Percentiles rank a stretch among this genome's conserved stretches.
Conservation (phyloP, 1,139 yeast species). For the Yarrowia galli region DNA sequence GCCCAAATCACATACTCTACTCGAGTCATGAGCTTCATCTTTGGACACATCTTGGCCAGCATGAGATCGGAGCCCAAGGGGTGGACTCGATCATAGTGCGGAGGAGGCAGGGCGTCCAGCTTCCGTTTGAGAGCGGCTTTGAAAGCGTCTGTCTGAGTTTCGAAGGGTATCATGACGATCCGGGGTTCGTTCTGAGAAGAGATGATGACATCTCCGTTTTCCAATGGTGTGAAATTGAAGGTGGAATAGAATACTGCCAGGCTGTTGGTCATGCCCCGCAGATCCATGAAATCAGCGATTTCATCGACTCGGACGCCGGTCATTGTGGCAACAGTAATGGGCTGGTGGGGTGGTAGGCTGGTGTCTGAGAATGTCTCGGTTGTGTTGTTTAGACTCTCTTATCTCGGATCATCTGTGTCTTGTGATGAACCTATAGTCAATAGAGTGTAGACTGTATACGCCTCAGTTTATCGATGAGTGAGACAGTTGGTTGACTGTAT, state of each 20-base stretch:
- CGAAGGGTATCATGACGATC: neutral
- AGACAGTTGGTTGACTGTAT: too few relatives aligned
- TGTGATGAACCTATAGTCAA: too few relatives aligned
- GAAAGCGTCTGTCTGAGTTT: constrained; percentile 1
- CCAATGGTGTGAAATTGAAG: neutral
- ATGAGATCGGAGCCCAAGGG: neutral
- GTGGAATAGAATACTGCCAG: neutral
- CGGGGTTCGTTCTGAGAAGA: neutral
- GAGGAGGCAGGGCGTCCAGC: neutral
- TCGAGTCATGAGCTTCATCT: neutral
- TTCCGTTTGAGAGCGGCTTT: neutral
- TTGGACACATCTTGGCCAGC: neutral
- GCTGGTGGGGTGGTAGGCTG: neutral
- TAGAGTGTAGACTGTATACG: too few relatives aligned
- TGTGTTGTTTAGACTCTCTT: too few relatives aligned
- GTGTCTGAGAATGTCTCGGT: neutral
- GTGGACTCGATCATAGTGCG: neutral
- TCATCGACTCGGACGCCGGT: neutral
- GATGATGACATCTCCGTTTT: constrained; percentile 3
- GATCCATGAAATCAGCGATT: neutral
- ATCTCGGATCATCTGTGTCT: too few relatives aligned
- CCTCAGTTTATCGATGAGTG: too few relatives aligned
- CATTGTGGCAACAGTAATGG: neutral
- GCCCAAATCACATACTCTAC: neutral
- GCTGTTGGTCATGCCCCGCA: neutral